Conservation (phyloP, 2,329 filamentous ascomycete genomes). For the Fragosphaeria purpurea region DNA sequence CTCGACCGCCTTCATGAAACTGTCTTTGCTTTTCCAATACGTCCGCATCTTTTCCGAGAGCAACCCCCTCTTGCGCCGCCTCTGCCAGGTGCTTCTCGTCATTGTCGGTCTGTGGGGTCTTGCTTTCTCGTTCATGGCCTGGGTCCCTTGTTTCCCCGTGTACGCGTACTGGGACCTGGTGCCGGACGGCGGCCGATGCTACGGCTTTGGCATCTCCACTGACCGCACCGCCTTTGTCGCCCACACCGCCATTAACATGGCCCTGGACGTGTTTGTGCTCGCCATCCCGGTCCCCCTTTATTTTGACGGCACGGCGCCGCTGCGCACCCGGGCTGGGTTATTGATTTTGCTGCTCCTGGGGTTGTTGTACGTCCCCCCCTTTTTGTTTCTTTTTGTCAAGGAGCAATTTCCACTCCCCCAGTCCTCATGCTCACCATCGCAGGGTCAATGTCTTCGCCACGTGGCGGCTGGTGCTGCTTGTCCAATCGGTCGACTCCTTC, state of each 20-base stretch:
- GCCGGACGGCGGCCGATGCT: conserved; percentile 8
- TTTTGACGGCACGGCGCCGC: conserved; percentile 16
- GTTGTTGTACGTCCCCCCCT: neutral
- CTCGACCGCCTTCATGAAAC: conserved; percentile 16
- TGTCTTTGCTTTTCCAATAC: conserved; percentile 18
- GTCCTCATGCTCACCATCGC: neutral
- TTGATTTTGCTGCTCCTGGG: conserved; percentile 15
- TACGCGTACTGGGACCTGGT: conserved; percentile 13
- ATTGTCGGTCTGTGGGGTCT: conserved; percentile 15
- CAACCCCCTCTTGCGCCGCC: conserved; percentile 5
- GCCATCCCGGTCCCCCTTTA: conserved; percentile 23
- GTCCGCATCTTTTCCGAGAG: conserved; percentile 14
- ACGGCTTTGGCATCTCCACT: conserved; percentile 11
- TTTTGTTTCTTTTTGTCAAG: too few species aligned
- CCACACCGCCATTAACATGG: conserved; percentile 24
- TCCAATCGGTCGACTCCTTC: conserved; percentile 11
- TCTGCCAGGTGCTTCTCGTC: conserved; percentile 12
- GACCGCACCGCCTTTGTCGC: conserved; percentile 17
- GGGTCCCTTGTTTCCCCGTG: conserved; percentile 16
- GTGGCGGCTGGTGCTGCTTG: conserved; percentile 15
- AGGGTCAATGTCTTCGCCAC: conserved; percentile 16
- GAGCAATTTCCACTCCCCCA: too few species aligned
- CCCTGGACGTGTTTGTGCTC: conserved; percentile 23
- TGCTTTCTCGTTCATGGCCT: conserved; percentile 14
- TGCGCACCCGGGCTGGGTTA: conserved; percentile 18